Evolutionary conservation across 2,329 filamentous ascomycete genomes (phyloP).

Genomic region (Xylariaceae sp.): DNA sequence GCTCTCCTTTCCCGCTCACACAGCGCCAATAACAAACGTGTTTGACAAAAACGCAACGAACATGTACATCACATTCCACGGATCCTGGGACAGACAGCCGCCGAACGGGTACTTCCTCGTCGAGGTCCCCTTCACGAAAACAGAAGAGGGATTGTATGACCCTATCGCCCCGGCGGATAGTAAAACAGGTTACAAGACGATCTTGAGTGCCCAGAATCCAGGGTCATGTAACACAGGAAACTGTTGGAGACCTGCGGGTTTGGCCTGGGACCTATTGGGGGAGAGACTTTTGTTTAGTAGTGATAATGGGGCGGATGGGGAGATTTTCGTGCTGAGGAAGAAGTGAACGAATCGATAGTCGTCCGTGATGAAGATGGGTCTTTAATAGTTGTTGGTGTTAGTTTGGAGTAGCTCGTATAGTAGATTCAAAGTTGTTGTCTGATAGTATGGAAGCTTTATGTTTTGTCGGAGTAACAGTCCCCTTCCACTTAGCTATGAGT

Average conservation of each 20-base stretch:
- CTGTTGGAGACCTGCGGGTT: constrained; percentile 46
- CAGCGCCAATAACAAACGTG: constrained; percentile 36
- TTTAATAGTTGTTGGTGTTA: too few species aligned
- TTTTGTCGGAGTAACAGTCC: not conserved
- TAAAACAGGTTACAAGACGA: constrained; percentile 40
- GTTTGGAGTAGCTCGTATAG: too few species aligned
- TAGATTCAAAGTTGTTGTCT: too few species aligned
- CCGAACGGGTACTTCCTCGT: constrained; percentile 36
- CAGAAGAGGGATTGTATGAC: constrained; percentile 28
- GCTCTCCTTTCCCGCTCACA: constrained; percentile 54
- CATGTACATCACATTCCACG: constrained; percentile 62
- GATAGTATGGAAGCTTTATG: not conserved
- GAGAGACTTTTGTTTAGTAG: constrained; percentile 48
- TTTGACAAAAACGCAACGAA: constrained; percentile 54
- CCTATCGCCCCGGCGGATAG: constrained; percentile 32
- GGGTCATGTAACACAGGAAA: constrained; percentile 37
- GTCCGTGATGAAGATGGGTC: too few species aligned
- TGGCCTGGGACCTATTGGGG: constrained; percentile 38
- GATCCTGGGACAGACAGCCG: constrained; percentile 45
- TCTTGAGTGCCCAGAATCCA: constrained; percentile 45
- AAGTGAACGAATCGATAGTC: constrained; percentile 13
- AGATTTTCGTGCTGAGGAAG: constrained; percentile 34
- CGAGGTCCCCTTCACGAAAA: constrained; percentile 32
- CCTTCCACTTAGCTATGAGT: too few species aligned
- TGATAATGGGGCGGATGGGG: constrained; percentile 45